Percentiles rank a stretch among this genome's conserved stretches.
These are phyloP conservation scores for Rubus idaeus DNA, from an alignment of 306 rosid genomes.

Conservation along the genomic window DNA sequence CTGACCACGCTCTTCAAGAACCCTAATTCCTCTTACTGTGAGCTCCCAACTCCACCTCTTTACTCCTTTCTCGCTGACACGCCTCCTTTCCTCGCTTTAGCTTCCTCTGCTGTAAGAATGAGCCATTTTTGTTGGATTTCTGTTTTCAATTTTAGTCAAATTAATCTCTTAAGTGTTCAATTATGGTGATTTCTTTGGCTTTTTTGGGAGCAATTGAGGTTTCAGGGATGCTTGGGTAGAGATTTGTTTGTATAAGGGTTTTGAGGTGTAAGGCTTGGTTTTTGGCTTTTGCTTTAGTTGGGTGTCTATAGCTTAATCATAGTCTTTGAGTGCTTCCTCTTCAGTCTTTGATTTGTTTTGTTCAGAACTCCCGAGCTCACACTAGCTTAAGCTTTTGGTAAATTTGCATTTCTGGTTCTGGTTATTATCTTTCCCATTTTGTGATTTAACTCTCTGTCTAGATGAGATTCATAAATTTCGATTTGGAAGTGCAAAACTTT, in stretches of 20 bases:
- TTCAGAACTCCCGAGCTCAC: conserved; percentile 3
- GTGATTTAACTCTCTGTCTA: neutral
- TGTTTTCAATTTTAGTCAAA: conserved; percentile 11
- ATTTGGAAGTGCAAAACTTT: neutral
- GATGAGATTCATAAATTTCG: neutral
- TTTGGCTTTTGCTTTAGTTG: neutral
- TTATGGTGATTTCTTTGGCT: neutral
- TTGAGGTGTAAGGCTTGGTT: neutral
- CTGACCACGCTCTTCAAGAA: conserved; percentile 11
- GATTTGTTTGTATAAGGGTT: conserved; percentile 25
- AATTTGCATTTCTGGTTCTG: conserved; percentile 5
- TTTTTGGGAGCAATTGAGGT: conserved; percentile 13
- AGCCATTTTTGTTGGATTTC: neutral
- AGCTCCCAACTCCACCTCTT: conserved; percentile 17
- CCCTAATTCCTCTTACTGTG: conserved; percentile 25
- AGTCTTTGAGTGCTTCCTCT: neutral
- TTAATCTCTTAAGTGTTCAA: conserved; percentile 10
- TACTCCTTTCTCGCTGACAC: neutral
- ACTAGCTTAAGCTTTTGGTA: conserved; percentile 12
- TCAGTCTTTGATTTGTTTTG: neutral
- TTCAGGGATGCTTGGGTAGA: conserved; percentile 10
- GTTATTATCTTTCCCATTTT: neutral
- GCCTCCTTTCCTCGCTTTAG: neutral
- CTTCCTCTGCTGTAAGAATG: conserved; percentile 22
- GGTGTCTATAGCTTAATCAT: neutral